Base-by-base conservation (phyloP, 169 alveolate species). In the Plasmodium billcollinsi region DNA sequence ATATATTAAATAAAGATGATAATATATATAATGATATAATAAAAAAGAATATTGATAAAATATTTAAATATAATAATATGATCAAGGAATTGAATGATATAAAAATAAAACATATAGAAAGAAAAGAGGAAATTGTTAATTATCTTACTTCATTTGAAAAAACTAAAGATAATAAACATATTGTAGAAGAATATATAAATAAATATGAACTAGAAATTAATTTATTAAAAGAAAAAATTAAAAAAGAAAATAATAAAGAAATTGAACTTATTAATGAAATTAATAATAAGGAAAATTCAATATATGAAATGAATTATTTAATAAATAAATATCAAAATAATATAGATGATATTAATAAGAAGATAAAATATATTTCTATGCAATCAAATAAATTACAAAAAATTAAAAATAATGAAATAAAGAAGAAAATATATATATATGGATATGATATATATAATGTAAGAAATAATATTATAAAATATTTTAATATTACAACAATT, bases 31-130 rank as follows among this genome's bases (percentile, higher is more conserved):
- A 86, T 15, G 47, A 39, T 39, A 43, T 50, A 12, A 73, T 92
- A 47, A 71, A 88, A 43, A 72, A 85, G 24, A 78, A 69, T 26
- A 58, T 85, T 7, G 92, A 89, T 26, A 75, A 83, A 49, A 72
- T 94, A 6, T 59, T 88, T 11, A 80, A 74, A 43, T 66, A 83
- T 39, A 65, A 39, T 26, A 93, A 62, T 14, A 85, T 92, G 73
- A 74, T 94, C n/a, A 58, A 71, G 2, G 95, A 94, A 75, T 80
- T 71, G 29, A 50, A 61, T 45, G 52, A 15, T 12, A 26, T 74
- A 1, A 49, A 78, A 20, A 52, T 4, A 15, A 56, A 47, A 14
- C 70, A 65, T 88, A 21, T 66, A 18, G 26, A 50, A 2, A 24
- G 74, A n/a, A 67, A 18, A 49, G 70, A 83, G 2, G 65, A 67